Evolutionary conservation across 2,329 filamentous ascomycete genomes (phyloP), one percentile per base, ranked within the genome.

Genomic region (Diaporthe sp.): DNA sequence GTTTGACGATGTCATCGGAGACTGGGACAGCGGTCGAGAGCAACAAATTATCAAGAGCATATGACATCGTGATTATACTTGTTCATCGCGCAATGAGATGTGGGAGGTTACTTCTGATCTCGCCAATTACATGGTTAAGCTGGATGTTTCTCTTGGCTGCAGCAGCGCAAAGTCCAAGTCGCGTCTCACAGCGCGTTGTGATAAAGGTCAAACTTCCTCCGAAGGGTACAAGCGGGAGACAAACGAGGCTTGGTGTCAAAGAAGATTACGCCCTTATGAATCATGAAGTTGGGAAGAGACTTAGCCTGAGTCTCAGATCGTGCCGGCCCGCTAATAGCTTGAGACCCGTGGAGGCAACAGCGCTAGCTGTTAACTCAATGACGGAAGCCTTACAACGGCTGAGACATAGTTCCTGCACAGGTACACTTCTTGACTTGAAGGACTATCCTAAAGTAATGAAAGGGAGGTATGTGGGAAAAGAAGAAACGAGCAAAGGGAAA

Each of bases 61-160:
- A 67, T 67, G 62, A 67, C 42, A 67, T n/a, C 44, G 44, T n/a
- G 62, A 51, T 51, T 15, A 13, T n/a, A 28, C 19, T 67, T 67
- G 44, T 51, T 4, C 62, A 67, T 51, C 19, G 62, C 17, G 62
- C 13, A 28, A 67, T 67, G 4, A 8, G 31, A 34, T 9, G 5
- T 8, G 10, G 19, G 19, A 65, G 9, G 42, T 39, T 9, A 25
- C 22, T 65, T 15, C 12, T 2, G 10, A 34, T 19, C 42, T n/a
- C n/a, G 12, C 28, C 10, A 49, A 46, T 34, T 28, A 34, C 42
- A 22, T 49, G 42, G 9, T n/a, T 9, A 9, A 49, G 34, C 13
- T 17, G 8, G 12, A 28, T 28, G 19, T 19, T n/a, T 6, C 17
- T 31, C 22, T 2, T 17, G 10, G 25, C 31, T 13, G 12, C 9